A percentile compares a stretch with the other conserved stretches of the same genome.
Conservation (phyloP, 2,329 filamentous ascomycete species). For the Alternaria brassicae region DNA sequence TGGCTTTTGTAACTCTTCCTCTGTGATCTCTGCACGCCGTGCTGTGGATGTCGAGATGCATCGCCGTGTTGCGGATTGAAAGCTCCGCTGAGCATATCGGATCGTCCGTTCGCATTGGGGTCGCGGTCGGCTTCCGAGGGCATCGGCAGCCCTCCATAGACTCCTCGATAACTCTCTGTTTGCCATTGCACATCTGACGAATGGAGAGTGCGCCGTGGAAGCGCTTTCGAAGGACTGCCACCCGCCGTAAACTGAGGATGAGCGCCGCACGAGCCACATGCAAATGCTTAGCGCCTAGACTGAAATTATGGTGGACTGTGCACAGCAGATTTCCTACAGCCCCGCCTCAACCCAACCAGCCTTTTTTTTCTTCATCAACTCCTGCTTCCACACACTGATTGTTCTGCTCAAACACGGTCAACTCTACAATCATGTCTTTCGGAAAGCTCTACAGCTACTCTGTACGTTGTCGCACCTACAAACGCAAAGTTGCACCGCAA, state of each 20-base stretch:
- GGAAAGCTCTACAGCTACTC: slow-evolving; percentile 93
- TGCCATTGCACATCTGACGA: slow-evolving; percentile 35
- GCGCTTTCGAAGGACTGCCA: slow-evolving; percentile 12
- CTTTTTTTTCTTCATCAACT: slow-evolving; percentile 37
- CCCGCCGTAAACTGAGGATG: slow-evolving; percentile 14
- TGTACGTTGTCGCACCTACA: slow-evolving; percentile 51
- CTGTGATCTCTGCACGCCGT: slow-evolving; percentile 34
- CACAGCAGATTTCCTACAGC: slow-evolving; percentile 21
- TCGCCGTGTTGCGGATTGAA: slow-evolving; percentile 31
- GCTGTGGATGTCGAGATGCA: slow-evolving; percentile 44
- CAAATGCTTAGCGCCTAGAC: slow-evolving; percentile 29
- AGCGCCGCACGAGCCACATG: slow-evolving; percentile 16
- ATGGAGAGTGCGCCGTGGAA: slow-evolving; percentile 12
- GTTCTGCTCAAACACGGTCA: slow-evolving; percentile 32
- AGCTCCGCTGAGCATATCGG: slow-evolving; percentile 26
- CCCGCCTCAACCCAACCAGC: slow-evolving; percentile 36
- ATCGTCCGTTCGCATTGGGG: slow-evolving; percentile 34
- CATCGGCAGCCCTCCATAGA: slow-evolving; percentile 37
- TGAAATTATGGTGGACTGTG: slow-evolving; percentile 39
- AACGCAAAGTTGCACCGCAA: slow-evolving; percentile 6
- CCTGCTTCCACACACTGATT: slow-evolving; percentile 39
- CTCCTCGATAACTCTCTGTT: slow-evolving; percentile 41
- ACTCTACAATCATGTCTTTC: slow-evolving; percentile 79
- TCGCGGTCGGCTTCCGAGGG: slow-evolving; percentile 27
- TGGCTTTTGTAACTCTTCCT: slow-evolving; percentile 29